These are phyloP conservation scores for Hortaea werneckii DNA, from an alignment of 2,329 filamentous ascomycete species.

Conservation along the genomic window DNA sequence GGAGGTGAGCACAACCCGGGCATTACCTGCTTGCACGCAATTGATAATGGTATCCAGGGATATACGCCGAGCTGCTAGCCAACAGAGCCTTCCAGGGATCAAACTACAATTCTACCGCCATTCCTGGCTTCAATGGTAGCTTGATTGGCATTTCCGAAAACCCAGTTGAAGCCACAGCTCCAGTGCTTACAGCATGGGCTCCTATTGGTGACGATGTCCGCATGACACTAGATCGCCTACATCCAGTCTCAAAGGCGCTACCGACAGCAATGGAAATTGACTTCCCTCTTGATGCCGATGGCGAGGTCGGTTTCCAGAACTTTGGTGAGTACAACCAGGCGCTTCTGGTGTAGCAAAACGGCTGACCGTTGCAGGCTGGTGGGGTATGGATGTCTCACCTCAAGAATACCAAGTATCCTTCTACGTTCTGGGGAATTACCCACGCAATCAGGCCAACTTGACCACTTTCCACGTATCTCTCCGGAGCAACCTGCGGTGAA, in stretches of 20 bases:
- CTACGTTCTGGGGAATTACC: conserved; percentile 32
- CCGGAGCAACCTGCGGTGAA: neutral
- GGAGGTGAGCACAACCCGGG: conserved; percentile 29
- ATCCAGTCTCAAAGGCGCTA: conserved; percentile 16
- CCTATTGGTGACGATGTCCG: conserved; percentile 12
- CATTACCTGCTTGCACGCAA: neutral
- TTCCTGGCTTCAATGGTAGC: conserved; percentile 1
- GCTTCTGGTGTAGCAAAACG: conserved; percentile 22
- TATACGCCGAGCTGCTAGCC: conserved; percentile 58
- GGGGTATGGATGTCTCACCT: conserved; percentile 41
- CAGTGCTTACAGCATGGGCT: conserved; percentile 8
- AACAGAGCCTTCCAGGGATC: conserved; percentile 56
- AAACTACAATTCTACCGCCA: neutral
- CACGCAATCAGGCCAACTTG: conserved; percentile 14
- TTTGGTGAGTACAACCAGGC: conserved; percentile 21
- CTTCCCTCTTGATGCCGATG: conserved; percentile 16
- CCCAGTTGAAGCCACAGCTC: conserved; percentile 6
- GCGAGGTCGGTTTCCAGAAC: conserved; percentile 39
- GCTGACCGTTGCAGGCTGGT: conserved; percentile 13
- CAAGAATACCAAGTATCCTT: conserved; percentile 43
- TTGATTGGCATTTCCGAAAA: conserved; percentile 2
- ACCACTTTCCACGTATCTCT: conserved; percentile 1
- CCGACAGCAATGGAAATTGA: conserved; percentile 17
- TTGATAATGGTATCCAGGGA: conserved; percentile 30
- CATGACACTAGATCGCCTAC: conserved; percentile 12